Conservation (phyloP, 257 asterid species). For the Solanum pinnatisectum region DNA sequence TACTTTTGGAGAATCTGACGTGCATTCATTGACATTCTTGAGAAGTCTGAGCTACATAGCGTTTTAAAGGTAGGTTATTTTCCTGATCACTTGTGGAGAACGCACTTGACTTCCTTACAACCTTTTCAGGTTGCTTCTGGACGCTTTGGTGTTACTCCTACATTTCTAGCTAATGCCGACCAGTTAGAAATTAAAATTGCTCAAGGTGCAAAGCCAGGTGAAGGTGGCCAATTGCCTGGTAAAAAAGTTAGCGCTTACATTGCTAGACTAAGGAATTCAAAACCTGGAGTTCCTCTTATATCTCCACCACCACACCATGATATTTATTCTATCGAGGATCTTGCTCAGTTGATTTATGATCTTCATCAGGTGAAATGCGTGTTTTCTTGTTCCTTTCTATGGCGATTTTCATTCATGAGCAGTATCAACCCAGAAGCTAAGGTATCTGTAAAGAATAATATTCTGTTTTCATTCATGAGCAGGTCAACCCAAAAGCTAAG, state of each 20-base stretch:
- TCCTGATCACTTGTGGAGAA: background rate
- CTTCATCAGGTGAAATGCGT: constrained; percentile 79
- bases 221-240: constrained; percentile 99
- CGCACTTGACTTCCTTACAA: background rate
- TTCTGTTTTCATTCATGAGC: constrained; percentile 8
- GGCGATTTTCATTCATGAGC: constrained; percentile 6
- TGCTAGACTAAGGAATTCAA: constrained; percentile 91
- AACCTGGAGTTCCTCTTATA: constrained; percentile 99
- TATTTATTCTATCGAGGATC: constrained; percentile 98
- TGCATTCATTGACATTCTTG: background rate
- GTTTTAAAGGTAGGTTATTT: background rate
- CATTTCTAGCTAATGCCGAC: constrained; percentile 93
- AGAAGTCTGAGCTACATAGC: background rate
- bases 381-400: background rate
- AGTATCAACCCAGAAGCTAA: constrained; percentile 88
- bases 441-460: constrained; percentile 37
- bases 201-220: constrained; percentile 99
- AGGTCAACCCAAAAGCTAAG: constrained; percentile 96
- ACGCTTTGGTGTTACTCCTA: constrained; percentile 98
- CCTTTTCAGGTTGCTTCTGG: constrained; percentile 88
- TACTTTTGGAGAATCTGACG: background rate
- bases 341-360: constrained; percentile 94
- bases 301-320: constrained; percentile 99
- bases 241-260: constrained; percentile 98
- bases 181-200: constrained; percentile 96